Base-by-base conservation (phyloP, 345 rosid genomes). In the Moringa oleifera region DNA sequence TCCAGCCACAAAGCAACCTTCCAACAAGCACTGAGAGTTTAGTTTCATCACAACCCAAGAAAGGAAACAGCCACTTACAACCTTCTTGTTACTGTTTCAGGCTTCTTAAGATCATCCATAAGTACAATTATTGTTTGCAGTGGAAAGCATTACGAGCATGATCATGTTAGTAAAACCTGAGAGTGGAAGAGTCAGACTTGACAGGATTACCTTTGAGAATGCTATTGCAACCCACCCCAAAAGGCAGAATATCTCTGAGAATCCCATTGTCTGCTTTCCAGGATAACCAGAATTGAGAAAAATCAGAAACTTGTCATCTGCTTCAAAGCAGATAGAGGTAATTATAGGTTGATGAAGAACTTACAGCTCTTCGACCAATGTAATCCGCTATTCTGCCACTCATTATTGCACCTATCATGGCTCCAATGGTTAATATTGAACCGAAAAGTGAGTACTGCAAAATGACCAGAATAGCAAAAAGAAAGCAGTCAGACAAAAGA, bases 371-470 rank as follows among this genome's bases (percentile, higher is more conserved):
- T 70, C 92, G 72, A 62, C 97, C 95, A 6, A 84, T 69, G 56
- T 58, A 66, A 77, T 90, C 95, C 10, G 95, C 86, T 31, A 82
- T 64, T 66, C 55, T 74, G 53, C 97, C 95, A 58, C 92, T 87
- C 77, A 78, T 75, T 13, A 78, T 73, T 18, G 92, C 92, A 7
- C 97, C 97, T 20, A 90, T 65, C 97, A 85, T 87, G 47, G 92
- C 97, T 53, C 97, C 97, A 51, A 84, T 68, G 0, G 92, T 85
- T 63, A 90, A 60, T 73, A 87, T 78, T 23, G 95, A 90, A 58
- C 92, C 95, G 23, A 90, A 90, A 61, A 85, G 58, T 20, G 95
- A 87, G 71, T 77, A 90, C 97, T 90, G 81, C 78, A 74, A 62
- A 5, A 24, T 0, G 25, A 59, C 20, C 6, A 37, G 41, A 68